Evolutionary conservation across 257 asterid species (phyloP), one percentile per base, ranked within the genome.

Genomic region (Ilex aquifolium): DNA sequence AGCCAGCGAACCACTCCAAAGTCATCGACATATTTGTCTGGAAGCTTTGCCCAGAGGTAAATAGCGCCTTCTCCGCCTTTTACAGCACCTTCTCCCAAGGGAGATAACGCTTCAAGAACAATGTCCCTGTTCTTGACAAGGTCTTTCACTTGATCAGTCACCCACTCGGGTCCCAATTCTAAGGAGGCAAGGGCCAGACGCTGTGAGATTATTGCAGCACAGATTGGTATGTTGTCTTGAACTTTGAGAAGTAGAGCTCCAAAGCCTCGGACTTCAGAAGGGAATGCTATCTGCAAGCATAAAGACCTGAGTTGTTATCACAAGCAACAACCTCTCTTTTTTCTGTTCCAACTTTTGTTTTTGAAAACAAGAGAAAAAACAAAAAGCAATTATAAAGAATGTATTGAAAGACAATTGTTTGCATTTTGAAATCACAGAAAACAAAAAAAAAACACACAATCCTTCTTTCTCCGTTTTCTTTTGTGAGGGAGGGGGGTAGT

Each of bases 1-100:
- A 93, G 76, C 99, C 99, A 93, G 36, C 71, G 82, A 1, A 93
- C 97, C 1, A 90, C 95, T 66, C 81, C 80, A 69, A 79, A 80
- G 80, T 93, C 97, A 6, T 90, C 79, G 0, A 44, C 10, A 53
- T 74, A 68, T 27, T 68, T 54, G 1, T 84, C 88, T 0, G 96
- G 97, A 32, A 90, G 95, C 72, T 87, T 90, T 6, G 87, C 99
- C 99, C 99, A 93, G 74, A 93, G 70, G 79, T 93, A 93, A 21
- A 93, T 88, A 0, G 97, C 96, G 1, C 97, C 97, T 77, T 93
- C 97, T 42, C 99, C 99, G 15, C 99, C 99, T 70, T 72, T 85
- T 55, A 90, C 88, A 0, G 96, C 83, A 3, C 69, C 87, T 30
- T 74, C 60, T n/a, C 97, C 99, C 65, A 93, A 65, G 2, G 99